phyloP scores from a whole-genome alignment of 768 basidiomycete species.

The Lentinula guzmanii region DNA sequence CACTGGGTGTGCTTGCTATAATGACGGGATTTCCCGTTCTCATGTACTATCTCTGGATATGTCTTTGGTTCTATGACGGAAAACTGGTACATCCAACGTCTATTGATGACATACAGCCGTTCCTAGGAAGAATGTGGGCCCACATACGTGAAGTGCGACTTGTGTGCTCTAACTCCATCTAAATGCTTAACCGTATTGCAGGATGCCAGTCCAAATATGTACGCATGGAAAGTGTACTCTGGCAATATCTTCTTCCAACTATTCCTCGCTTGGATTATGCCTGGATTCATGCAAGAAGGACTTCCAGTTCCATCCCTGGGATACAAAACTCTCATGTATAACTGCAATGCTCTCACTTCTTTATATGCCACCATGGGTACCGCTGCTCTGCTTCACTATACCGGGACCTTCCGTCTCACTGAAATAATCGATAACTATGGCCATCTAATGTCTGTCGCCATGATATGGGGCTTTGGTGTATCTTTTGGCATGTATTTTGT shows the following conservation, averaged over 20 bases:
- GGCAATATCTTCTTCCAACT: constrained; percentile 88
- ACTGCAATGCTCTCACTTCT: constrained; percentile 89
- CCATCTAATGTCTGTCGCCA: constrained; percentile 89
- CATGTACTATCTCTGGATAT: constrained; percentile 99
- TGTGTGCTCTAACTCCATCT: not conserved
- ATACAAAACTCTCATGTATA: constrained; percentile 91
- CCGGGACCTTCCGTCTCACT: constrained; percentile 81
- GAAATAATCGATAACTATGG: constrained; percentile 97
- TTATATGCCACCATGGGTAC: constrained; percentile 81
- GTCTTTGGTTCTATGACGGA: constrained; percentile 94
- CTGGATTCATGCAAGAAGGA: constrained; percentile 90
- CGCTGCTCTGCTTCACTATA: constrained; percentile 69
- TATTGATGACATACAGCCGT: constrained; percentile 66
- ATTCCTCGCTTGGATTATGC: constrained; percentile 83
- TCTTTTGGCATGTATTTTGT: constrained; percentile 78
- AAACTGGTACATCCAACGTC: constrained; percentile 66
- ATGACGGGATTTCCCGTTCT: constrained; percentile 91
- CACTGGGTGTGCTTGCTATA: constrained; percentile 84
- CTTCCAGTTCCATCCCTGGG: constrained; percentile 92
- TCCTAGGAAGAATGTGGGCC: constrained; percentile 77
- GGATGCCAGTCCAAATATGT: constrained; percentile 88
- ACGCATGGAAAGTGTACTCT: constrained; percentile 87
- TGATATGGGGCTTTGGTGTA: constrained; percentile 84
- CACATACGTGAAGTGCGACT: constrained; percentile 69
- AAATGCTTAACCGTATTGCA: constrained; percentile 20